Conservation (phyloP, 768 basidiomycete species). For the Amanita fuliginea region DNA sequence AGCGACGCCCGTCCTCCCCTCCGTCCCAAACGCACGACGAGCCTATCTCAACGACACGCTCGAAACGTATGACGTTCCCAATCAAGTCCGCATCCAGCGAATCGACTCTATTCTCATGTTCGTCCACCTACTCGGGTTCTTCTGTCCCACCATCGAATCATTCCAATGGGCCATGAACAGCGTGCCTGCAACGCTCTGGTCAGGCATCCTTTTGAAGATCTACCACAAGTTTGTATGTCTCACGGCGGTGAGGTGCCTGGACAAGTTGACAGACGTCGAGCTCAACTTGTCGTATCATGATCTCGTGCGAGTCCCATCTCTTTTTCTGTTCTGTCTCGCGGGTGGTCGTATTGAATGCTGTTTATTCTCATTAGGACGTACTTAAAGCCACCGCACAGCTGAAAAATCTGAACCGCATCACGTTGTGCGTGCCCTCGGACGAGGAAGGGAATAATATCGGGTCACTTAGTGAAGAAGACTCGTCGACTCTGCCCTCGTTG, state of each 20-base stretch:
- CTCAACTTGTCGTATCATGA: not conserved
- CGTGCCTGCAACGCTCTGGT: not conserved
- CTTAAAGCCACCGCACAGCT: not conserved
- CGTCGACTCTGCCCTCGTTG: not conserved
- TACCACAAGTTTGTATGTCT: not conserved
- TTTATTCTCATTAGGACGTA: no score
- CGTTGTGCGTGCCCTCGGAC: not conserved
- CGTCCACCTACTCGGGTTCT: not conserved
- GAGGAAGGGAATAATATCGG: not conserved
- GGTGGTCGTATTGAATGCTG: no score
- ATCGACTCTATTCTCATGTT: not conserved
- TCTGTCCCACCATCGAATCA: not conserved
- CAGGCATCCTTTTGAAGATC: not conserved
- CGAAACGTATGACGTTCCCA: not conserved
- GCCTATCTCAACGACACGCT: not conserved
- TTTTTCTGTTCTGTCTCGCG: no score
- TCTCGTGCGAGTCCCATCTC: not conserved
- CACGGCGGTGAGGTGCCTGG: no score
- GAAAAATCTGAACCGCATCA: not conserved
- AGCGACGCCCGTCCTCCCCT: not conserved
- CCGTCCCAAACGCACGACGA: not conserved
- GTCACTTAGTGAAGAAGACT: not conserved
- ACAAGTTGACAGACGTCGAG: no score
- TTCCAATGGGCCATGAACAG: not conserved
- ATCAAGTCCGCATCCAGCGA: not conserved